Evolutionary conservation across 169 alveolate species (phyloP), one percentile per base, ranked within the genome.

Genomic region (Babesia bigemina): DNA sequence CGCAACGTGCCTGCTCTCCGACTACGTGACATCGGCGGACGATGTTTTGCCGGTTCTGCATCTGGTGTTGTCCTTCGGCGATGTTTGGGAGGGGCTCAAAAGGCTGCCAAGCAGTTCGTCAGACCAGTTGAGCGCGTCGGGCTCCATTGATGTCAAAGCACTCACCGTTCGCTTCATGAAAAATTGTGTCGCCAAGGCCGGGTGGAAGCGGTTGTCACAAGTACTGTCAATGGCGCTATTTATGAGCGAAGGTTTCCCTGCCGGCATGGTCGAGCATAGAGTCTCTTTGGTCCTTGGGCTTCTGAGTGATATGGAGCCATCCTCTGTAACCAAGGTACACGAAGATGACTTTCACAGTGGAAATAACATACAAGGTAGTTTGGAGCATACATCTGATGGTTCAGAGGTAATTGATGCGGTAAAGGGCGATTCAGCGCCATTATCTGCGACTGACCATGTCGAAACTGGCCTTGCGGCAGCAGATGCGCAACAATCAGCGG

Each of bases 201-300:
- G 76, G 17, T 67, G 76, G 76, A 48, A 49, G 4, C 28, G 76
- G 24, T 17, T 67, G 63, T 49, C 76, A 19, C 63, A 67, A 9
- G 39, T 67, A 1, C 22, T 67, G 53, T 8, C 76, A 6, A 36
- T 67, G 50, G 44, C 76, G 26, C 3, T 67, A 66, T 67, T 67
- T 56, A 39, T 67, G 26, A 19, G 49, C 4, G 65, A 67, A 6
- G 22, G 19, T 6, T 67, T 67, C 65, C 65, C 76, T 16, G 24
- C n/a, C 13, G 76, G 10, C 9, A 6, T 67, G 11, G 6, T 67
- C 10, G 13, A 29, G 14, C 22, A 53, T 26, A 10, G 76, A 12
- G 63, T 67, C 0, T 67, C 76, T 1, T n/a, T 67, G 50, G 55
- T 53, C 3, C 36, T 55, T 0, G 65, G 29, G 45, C 33, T 67